Evolutionary conservation across 306 rosid species (phyloP), one percentile per base, ranked within the genome.

Genomic region (Vicia sativa): DNA sequence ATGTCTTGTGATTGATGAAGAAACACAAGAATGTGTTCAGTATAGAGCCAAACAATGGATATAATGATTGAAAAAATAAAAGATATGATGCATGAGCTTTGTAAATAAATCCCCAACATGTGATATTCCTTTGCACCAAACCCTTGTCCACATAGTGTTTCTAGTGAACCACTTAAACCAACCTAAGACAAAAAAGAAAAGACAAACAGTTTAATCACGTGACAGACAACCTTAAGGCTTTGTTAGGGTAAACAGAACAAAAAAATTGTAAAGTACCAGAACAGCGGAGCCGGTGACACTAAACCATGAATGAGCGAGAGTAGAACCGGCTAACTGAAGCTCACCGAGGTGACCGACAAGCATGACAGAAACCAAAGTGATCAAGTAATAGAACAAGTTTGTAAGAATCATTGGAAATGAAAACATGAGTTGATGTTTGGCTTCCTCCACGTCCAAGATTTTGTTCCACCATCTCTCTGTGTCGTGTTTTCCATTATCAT

Each of bases 101-200:
- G 97, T 15, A 92, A 83, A 83, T 87, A 82, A 50, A 87, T 73
- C 74, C 97, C 97, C 75, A 92, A 21, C 73, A 57, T 43, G 34
- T 84, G 74, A 78, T 83, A 89, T 28, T 63, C 69, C 65, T 79
- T 61, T 48, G 96, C 87, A 0, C 95, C 97, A 79, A 77, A 89
- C 50, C 84, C 92, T 79, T 92, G 96, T 55, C 96, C 97, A 15
- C 97, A 92, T 0, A 87, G 85, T 37, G 96, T 92, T 81, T 89
- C 96, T 10, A 92, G 78, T 43, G 96, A 85, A 55, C 97, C 97
- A 75, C 96, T 92, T 57, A 84, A 81, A 11, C 95, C 96, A 62
- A 85, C 73, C 96, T 92, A 52, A 3, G 55, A 75, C 64, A 68
- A 45, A 23, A 18, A 54, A 37, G 11, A 67, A 37, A 50, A 59